A percentile compares a stretch with the other conserved stretches of the same genome.
Conservation (phyloP, 345 rosid species). For the Salix arbutifolia region DNA sequence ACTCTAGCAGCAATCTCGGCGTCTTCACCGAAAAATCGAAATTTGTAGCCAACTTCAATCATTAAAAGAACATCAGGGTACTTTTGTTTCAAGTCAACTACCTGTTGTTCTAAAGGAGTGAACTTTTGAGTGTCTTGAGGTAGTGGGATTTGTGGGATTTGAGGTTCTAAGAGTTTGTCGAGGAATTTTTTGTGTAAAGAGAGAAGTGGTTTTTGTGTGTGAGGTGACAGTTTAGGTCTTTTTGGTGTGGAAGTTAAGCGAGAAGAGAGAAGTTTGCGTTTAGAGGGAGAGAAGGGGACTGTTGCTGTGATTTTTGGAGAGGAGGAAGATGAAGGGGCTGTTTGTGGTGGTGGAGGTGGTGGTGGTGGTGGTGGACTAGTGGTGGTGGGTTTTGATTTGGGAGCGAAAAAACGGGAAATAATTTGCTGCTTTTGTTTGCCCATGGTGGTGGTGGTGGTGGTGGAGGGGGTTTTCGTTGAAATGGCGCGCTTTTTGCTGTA, state of each 20-base stretch:
- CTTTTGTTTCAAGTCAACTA: slow-evolving; percentile 57
- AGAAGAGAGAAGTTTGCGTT: slow-evolving; percentile 65
- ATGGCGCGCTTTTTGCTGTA: background rate
- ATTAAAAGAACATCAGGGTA: slow-evolving; percentile 76
- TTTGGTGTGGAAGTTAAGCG: slow-evolving; percentile 45
- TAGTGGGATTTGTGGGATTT: background rate
- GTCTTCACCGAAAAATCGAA: slow-evolving; percentile 84
- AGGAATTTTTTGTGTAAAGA: slow-evolving; percentile 45
- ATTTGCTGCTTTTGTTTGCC: slow-evolving; percentile 79
- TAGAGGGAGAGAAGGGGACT: slow-evolving; percentile 63
- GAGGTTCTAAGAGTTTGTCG: slow-evolving; percentile 38
- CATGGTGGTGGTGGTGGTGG: slow-evolving; percentile 22
- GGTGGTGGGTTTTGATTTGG: slow-evolving; percentile 50
- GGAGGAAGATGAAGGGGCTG: slow-evolving; percentile 2
- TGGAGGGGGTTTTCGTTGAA: background rate
- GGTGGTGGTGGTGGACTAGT: slow-evolving; percentile 18
- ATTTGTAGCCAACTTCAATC: slow-evolving; percentile 94
- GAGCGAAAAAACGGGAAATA: slow-evolving; percentile 84
- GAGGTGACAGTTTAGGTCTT: slow-evolving; percentile 50
- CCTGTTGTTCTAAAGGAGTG: slow-evolving; percentile 87
- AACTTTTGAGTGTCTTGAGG: slow-evolving; percentile 31
- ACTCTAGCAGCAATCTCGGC: slow-evolving; percentile 74
- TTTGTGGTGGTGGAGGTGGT: slow-evolving; percentile 18
- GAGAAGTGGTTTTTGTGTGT: slow-evolving; percentile 47
- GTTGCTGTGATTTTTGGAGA: slow-evolving; percentile 53